Conservation (phyloP, 441 rosid genomes). For the Erodium moschatum region DNA sequence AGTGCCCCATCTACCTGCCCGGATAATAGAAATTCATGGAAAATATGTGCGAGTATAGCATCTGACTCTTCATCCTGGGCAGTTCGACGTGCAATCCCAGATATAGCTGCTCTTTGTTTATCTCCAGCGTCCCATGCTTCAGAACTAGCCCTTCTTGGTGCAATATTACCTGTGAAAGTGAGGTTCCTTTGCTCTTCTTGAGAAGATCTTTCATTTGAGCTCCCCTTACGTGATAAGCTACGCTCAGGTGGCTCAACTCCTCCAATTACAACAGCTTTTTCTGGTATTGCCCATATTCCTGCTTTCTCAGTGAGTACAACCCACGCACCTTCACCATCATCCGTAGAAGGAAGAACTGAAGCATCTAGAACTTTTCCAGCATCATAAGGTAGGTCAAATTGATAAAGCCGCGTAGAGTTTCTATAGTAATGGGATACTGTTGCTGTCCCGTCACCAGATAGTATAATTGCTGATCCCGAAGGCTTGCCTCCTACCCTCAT, state of each 20-base stretch:
- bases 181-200: slow-evolving; percentile 56
- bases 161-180: slow-evolving; percentile 34
- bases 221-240: slow-evolving; percentile 82
- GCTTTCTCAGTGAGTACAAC: slow-evolving; percentile 85
- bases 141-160: slow-evolving; percentile 57
- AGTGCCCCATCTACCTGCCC: slow-evolving; percentile 60
- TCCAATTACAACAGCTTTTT: slow-evolving; percentile 70
- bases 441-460: slow-evolving; percentile 91
- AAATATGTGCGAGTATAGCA: slow-evolving; percentile 71
- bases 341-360: slow-evolving; percentile 66
- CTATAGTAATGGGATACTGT: slow-evolving; percentile 68
- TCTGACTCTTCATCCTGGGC: slow-evolving; percentile 88
- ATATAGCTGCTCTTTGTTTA: slow-evolving; percentile 40
- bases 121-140: slow-evolving; percentile 56
- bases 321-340: slow-evolving; percentile 84
- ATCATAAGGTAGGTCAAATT: slow-evolving; percentile 87
- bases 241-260: slow-evolving; percentile 94
- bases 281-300: slow-evolving; percentile 96
- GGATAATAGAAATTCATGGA: slow-evolving; percentile 60
- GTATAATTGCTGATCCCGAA: slow-evolving; percentile 69
- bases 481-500: slow-evolving; percentile 85
- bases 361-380: slow-evolving; percentile 95
- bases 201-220: slow-evolving; percentile 66
- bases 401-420: slow-evolving; percentile 68
- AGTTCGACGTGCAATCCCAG: slow-evolving; percentile 50